A percentile compares a stretch with the other conserved stretches of the same genome.
These are phyloP conservation scores for Lactarius vividus DNA, from an alignment of 768 basidiomycete genomes.

Conservation along the genomic window DNA sequence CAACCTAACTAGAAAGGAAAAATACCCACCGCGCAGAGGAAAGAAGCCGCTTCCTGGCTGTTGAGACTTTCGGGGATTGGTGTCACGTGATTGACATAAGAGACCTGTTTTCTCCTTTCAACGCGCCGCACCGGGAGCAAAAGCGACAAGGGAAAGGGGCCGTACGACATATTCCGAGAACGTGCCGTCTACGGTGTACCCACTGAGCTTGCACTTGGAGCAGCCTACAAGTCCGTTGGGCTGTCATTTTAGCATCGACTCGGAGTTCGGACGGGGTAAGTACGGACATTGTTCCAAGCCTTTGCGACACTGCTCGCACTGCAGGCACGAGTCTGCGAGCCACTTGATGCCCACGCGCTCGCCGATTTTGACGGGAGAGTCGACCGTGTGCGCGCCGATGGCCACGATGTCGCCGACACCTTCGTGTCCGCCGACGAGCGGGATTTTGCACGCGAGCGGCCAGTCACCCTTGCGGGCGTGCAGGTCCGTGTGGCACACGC, in stretches of 20 bases:
- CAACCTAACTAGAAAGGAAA: neutral
- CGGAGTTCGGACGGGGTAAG: constrained; percentile 8
- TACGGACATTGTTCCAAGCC: constrained; percentile 72
- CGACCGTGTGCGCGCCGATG: constrained; percentile 60
- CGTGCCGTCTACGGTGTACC: constrained; percentile 75
- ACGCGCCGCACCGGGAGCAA: neutral
- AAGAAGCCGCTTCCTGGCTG: constrained; percentile 66
- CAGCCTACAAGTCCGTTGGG: constrained; percentile 46
- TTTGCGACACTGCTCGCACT: constrained; percentile 74
- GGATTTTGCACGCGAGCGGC: constrained; percentile 64
- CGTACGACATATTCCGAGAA: constrained; percentile 62
- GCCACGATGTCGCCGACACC: constrained; percentile 82
- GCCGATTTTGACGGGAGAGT: constrained; percentile 66
- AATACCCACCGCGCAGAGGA: constrained; percentile 70
- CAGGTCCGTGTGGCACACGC: constrained; percentile 86
- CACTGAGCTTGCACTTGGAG: constrained; percentile 53
- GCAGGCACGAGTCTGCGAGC: constrained; percentile 69
- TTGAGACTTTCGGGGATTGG: constrained; percentile 70
- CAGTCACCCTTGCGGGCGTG: constrained; percentile 77
- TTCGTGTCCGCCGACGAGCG: constrained; percentile 75
- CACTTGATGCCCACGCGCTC: constrained; percentile 84
- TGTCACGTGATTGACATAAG: constrained; percentile 70
- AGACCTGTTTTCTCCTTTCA: constrained; percentile 41
- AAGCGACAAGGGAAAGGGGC: neutral
- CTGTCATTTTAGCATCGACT: neutral